These are phyloP conservation scores for Boletus rubescentipes DNA, from an alignment of 768 basidiomycete species.

Conservation along the genomic window DNA sequence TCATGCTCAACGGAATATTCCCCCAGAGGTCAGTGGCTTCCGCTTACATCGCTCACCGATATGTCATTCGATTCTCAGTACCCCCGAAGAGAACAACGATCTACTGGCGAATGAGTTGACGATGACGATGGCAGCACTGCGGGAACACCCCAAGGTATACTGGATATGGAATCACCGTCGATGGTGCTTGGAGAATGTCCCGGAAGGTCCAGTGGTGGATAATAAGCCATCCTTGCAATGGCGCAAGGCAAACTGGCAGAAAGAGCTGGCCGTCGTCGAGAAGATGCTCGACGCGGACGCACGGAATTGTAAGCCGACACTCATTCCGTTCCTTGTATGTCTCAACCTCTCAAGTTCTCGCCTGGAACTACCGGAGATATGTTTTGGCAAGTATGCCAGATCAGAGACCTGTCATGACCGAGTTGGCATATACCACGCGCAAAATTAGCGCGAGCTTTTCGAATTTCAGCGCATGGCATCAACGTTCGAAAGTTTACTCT, in stretches of 20 bases:
- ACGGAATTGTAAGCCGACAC: conserved; percentile 74
- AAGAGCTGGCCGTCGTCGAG: conserved; percentile 84
- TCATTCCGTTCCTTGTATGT: background rate
- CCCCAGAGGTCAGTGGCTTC: conserved; percentile 49
- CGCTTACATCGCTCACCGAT: background rate
- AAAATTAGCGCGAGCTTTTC: conserved; percentile 96
- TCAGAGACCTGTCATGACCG: conserved; percentile 55
- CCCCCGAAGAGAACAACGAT: conserved; percentile 58
- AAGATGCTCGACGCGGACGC: conserved; percentile 90
- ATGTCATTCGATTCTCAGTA: conserved; percentile 39
- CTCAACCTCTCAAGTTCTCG: conserved; percentile 64
- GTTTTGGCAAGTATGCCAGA: conserved; percentile 70
- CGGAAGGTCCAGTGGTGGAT: conserved; percentile 59
- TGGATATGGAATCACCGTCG: conserved; percentile 98
- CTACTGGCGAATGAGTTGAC: conserved; percentile 71
- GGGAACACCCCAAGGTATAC: conserved; percentile 91
- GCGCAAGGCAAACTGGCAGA: conserved; percentile 80
- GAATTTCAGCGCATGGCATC: conserved; percentile 99
- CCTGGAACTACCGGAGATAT: conserved; percentile 93
- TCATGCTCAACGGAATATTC: conserved; percentile 72
- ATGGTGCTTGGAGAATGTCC: conserved; percentile 91
- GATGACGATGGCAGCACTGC: conserved; percentile 79
- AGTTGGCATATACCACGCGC: conserved; percentile 79
- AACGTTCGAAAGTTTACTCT: conserved; percentile 78
- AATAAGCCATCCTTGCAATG: conserved; percentile 55